Evolutionary conservation across 306 rosid species (phyloP).

Genomic region (Astragalus membranaceus): DNA sequence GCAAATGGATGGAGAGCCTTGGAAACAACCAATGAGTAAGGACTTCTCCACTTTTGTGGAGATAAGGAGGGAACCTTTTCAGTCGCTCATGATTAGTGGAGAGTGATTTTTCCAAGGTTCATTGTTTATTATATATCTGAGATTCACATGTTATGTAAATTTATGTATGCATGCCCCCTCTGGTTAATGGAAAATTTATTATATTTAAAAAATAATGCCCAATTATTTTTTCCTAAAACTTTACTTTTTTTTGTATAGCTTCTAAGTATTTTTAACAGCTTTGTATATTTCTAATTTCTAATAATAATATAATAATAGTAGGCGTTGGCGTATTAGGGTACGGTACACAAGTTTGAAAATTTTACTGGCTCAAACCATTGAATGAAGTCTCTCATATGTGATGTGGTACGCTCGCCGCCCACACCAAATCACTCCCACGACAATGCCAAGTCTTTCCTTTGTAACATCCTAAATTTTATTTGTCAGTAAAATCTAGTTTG

Average conservation of each 20-base stretch:
- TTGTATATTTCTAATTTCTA: too few relatives aligned
- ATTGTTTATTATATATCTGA: not conserved
- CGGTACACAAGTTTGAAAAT: too few relatives aligned
- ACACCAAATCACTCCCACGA: too few relatives aligned
- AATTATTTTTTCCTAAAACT: not conserved
- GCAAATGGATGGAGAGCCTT: slow-evolving; percentile 99
- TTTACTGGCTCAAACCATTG: too few relatives aligned
- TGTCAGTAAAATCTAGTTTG: too few relatives aligned
- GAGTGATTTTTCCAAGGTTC: slow-evolving; percentile 26
- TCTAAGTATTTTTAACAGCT: too few relatives aligned
- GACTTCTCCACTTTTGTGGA: slow-evolving; percentile 71
- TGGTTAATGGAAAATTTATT: not conserved
- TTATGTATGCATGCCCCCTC: not conserved
- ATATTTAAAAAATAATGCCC: not conserved
- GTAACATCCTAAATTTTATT: too few relatives aligned
- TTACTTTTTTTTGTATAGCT: not conserved
- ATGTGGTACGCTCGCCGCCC: too few relatives aligned
- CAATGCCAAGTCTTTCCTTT: too few relatives aligned
- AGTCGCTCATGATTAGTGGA: slow-evolving; percentile 67
- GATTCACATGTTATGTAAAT: not conserved
- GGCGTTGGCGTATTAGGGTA: too few relatives aligned
- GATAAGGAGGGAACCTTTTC: slow-evolving; percentile 73
- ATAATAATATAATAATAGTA: too few relatives aligned
- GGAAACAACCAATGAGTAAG: slow-evolving; percentile 79
- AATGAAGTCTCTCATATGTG: too few relatives aligned